Conservation (phyloP, 2,329 filamentous ascomycete genomes). For the Diplodia mutila region DNA sequence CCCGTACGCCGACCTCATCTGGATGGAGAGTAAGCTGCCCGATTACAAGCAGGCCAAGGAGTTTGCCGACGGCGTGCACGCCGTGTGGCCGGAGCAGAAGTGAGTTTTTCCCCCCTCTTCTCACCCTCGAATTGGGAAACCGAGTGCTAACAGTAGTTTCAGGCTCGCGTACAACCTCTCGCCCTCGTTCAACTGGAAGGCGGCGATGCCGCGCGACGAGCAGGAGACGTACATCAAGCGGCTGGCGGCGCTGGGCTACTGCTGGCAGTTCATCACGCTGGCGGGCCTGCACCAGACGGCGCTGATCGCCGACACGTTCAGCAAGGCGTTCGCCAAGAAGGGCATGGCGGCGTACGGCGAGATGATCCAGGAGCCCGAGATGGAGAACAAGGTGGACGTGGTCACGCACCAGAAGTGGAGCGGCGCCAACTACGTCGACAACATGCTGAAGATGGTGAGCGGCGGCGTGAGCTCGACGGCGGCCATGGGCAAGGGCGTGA, state of each 20-base stretch:
- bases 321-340: slow-evolving; percentile 74
- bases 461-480: slow-evolving; percentile 89
- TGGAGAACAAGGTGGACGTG: slow-evolving; percentile 86
- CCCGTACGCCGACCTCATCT: slow-evolving; percentile 93
- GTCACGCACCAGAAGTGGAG: slow-evolving; percentile 99
- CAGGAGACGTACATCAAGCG: slow-evolving; percentile 98
- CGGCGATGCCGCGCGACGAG: slow-evolving; percentile 86
- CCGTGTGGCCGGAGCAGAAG: slow-evolving; percentile 96
- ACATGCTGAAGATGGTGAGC: slow-evolving; percentile 94
- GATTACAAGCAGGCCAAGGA: slow-evolving; percentile 90
- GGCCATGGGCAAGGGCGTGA: slow-evolving; percentile 97
- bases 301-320: slow-evolving; percentile 87
- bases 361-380: slow-evolving; percentile 97
- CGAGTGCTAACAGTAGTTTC: slow-evolving; percentile 19
- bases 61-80: slow-evolving; percentile 91
- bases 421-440: slow-evolving; percentile 92
- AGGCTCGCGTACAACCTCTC: slow-evolving; percentile 98
- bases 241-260: slow-evolving; percentile 86
- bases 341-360: slow-evolving; percentile 98
- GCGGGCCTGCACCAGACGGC: slow-evolving; percentile 95
- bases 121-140: too few species aligned
- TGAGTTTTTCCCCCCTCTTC: too few species aligned
- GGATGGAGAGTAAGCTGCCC: slow-evolving; percentile 99
- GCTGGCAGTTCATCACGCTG: slow-evolving; percentile 99
- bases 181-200: slow-evolving; percentile 99